These are phyloP conservation scores for Rhizopus stolonifer DNA, from an alignment of 371 early-diverging fungal genomes.

Conservation along the genomic window DNA sequence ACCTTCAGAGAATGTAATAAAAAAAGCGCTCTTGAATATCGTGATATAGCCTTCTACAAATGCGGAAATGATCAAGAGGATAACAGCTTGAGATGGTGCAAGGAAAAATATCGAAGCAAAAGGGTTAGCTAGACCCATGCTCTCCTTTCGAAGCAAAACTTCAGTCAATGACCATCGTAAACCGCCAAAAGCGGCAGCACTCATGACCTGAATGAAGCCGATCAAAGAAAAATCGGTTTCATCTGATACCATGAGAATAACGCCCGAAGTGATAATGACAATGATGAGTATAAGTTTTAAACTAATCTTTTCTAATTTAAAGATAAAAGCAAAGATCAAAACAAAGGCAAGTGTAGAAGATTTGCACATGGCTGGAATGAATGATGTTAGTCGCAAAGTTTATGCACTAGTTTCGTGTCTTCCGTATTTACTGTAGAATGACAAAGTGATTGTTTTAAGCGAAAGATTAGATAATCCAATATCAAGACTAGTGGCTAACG, in stretches of 20 bases:
- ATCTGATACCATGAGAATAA: slow-evolving; percentile 83
- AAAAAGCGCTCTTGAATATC: slow-evolving; percentile 54
- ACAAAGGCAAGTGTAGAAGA: slow-evolving; percentile 87
- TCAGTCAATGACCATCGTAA: slow-evolving; percentile 88
- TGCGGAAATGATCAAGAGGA: slow-evolving; percentile 62
- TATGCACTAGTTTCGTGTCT: too few species aligned
- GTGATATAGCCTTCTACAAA: slow-evolving; percentile 64
- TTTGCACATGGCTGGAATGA: slow-evolving; percentile 84
- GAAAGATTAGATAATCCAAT: slow-evolving; percentile 88
- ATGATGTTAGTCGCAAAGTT: background rate
- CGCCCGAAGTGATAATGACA: slow-evolving; percentile 74
- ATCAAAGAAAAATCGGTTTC: slow-evolving; percentile 72
- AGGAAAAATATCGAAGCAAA: slow-evolving; percentile 76
- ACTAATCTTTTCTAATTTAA: slow-evolving; percentile 77
- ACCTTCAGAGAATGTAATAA: slow-evolving; percentile 33
- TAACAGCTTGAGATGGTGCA: slow-evolving; percentile 72
- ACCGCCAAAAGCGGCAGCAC: slow-evolving; percentile 83
- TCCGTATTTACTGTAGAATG: slow-evolving; percentile 81
- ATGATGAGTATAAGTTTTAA: slow-evolving; percentile 72
- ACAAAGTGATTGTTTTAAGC: slow-evolving; percentile 80
- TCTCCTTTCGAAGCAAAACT: slow-evolving; percentile 73
- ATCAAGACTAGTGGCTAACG: slow-evolving; percentile 84
- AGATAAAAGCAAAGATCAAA: slow-evolving; percentile 84
- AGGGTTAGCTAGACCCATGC: slow-evolving; percentile 79
- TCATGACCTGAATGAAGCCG: slow-evolving; percentile 68